Conservation (phyloP, 768 basidiomycete genomes). For the Boletus rubescentipes region DNA sequence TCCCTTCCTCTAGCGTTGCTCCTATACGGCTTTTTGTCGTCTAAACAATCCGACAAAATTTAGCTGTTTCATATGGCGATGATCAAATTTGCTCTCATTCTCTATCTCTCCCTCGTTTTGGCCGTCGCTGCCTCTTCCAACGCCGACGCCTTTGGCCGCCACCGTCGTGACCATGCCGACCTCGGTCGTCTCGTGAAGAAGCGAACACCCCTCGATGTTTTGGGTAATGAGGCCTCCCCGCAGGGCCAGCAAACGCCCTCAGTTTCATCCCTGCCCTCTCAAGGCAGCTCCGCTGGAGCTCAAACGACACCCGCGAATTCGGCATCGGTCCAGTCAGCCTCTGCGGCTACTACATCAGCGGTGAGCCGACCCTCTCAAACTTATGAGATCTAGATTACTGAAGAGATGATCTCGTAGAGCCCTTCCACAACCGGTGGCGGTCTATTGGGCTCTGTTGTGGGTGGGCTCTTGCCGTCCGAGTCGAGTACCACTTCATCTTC, state of each 20-base stretch:
- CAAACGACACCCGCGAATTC: conserved; percentile 17
- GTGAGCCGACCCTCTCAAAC: conserved; percentile 15
- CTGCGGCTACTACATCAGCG: conserved; percentile 16
- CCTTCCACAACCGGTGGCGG: conserved; percentile 9
- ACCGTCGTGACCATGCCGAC: conserved; percentile 55
- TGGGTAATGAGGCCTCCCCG: not conserved
- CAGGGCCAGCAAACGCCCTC: conserved; percentile 6
- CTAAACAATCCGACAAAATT: conserved; percentile 3
- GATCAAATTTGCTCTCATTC: conserved; percentile 62
- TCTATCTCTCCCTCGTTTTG: conserved; percentile 56
- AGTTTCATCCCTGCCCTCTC: conserved; percentile 18
- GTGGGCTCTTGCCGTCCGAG: conserved; percentile 12
- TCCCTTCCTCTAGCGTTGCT: not conserved
- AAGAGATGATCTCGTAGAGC: conserved; percentile 10
- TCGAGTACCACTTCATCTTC: conserved; percentile 22
- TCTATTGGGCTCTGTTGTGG: conserved; percentile 9
- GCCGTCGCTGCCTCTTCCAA: conserved; percentile 45
- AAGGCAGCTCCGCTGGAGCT: conserved; percentile 7
- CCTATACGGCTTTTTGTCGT: not conserved
- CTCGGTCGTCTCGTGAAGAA: conserved; percentile 71
- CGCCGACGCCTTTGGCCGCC: conserved; percentile 42
- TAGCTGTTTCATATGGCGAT: conserved; percentile 44
- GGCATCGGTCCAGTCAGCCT: conserved; percentile 10
- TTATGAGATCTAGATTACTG: not conserved
- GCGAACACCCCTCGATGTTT: conserved; percentile 39